Evolutionary conservation across 2,329 filamentous ascomycete genomes (phyloP).

Genomic region (Rosellinia necatrix): DNA sequence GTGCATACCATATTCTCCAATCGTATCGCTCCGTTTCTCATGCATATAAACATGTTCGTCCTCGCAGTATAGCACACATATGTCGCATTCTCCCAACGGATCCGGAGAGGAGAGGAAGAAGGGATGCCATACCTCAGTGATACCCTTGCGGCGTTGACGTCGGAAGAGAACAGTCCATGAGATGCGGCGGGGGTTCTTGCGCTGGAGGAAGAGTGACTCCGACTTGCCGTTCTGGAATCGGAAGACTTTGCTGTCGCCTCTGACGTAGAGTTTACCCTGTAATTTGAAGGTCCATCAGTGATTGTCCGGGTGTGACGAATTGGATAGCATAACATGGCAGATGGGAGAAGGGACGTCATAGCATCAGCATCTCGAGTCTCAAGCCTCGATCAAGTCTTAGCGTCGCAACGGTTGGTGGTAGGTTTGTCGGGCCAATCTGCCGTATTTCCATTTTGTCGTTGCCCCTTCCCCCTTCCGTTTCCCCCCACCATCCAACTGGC

Average conservation of each 20-base stretch:
- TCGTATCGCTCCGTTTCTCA: background rate
- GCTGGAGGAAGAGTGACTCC: slow-evolving; percentile 99
- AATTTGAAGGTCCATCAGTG: slow-evolving; percentile 19
- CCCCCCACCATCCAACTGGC: background rate
- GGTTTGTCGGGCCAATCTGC: background rate
- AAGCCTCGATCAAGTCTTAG: too few relatives aligned
- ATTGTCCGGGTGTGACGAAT: background rate
- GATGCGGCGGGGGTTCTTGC: slow-evolving; percentile 99
- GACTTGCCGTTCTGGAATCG: slow-evolving; percentile 99
- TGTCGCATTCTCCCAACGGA: background rate
- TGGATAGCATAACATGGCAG: background rate
- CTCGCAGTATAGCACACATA: too few relatives aligned
- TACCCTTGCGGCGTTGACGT: slow-evolving; percentile 99
- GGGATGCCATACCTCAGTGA: slow-evolving; percentile 86
- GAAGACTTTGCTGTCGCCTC: slow-evolving; percentile 99
- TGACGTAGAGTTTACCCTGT: slow-evolving; percentile 98
- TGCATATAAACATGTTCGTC: too few relatives aligned
- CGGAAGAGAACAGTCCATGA: slow-evolving; percentile 98
- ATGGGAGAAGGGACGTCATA: slow-evolving; percentile 4
- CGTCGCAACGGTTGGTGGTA: slow-evolving; percentile 9
- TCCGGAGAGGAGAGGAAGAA: background rate
- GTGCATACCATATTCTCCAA: background rate
- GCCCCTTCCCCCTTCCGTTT: background rate
- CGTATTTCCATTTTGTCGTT: background rate
- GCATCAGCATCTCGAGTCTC: slow-evolving; percentile 6